These are phyloP conservation scores for Globisporangium barbulae DNA, from an alignment of 352 stramenopile species.

Conservation along the genomic window DNA sequence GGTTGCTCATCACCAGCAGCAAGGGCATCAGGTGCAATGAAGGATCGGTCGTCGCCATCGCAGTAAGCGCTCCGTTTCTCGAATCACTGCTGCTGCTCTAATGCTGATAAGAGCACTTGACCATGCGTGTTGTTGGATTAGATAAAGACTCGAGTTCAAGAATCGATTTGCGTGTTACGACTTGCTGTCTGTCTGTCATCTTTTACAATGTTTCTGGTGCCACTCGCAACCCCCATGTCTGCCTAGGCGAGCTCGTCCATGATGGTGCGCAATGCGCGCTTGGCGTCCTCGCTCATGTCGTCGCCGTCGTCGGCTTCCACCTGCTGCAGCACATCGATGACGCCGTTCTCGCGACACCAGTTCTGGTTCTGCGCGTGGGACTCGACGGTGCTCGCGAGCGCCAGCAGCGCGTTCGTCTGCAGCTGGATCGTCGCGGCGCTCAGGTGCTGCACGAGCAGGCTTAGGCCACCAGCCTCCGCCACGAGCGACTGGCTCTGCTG, in stretches of 20 bases:
- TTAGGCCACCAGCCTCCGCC: constrained; percentile 54
- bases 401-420: constrained; percentile 68
- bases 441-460: constrained; percentile 53
- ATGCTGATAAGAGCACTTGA: not conserved
- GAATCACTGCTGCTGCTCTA: not conserved
- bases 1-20: not conserved
- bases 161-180: not conserved
- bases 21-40: not conserved
- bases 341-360: constrained; percentile 43
- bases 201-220: not conserved
- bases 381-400: constrained; percentile 52
- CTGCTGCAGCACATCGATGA: constrained; percentile 31
- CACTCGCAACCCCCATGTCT: not conserved
- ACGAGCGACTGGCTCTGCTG: constrained; percentile 56
- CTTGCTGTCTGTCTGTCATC: not conserved
- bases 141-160: not conserved
- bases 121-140: constrained; percentile 2
- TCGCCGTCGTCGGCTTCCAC: constrained; percentile 46
- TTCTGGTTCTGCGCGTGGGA: constrained; percentile 45
- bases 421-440: constrained; percentile 38
- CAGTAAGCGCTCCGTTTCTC: not conserved
- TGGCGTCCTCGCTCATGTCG: constrained; percentile 50
- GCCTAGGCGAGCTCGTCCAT: constrained; percentile 35
- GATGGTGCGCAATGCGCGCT: constrained; percentile 43
- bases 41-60: not conserved